These are phyloP conservation scores for Rhizoclosmatium globosum DNA, from an alignment of 192 early-diverging fungal species.

Conservation along the genomic window DNA sequence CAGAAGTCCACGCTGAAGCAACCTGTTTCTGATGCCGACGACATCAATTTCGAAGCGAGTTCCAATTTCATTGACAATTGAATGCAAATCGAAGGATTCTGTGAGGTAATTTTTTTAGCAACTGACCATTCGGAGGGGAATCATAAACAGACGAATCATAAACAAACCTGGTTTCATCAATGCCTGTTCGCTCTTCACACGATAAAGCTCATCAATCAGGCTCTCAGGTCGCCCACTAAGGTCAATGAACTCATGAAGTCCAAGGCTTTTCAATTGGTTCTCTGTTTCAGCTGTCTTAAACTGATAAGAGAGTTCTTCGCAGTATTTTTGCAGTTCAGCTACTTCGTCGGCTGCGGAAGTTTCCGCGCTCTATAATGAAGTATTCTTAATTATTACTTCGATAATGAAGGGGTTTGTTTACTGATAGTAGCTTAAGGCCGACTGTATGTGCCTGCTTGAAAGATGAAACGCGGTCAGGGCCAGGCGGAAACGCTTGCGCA, in stretches of 20 bases:
- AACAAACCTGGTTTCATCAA: slow-evolving; percentile 7
- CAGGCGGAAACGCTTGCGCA: slow-evolving; percentile 64
- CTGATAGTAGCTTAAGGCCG: no score
- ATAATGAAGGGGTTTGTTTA: background rate
- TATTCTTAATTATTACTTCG: background rate
- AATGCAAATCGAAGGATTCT: slow-evolving; percentile 45
- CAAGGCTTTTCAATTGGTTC: slow-evolving; percentile 42
- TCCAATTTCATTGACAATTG: slow-evolving; percentile 51
- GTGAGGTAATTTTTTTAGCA: slow-evolving; percentile 1
- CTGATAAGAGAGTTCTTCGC: background rate
- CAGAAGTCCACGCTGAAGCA: slow-evolving; percentile 39
- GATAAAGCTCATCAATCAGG: slow-evolving; percentile 51
- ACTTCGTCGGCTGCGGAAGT: slow-evolving; percentile 4
- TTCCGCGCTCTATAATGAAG: background rate
- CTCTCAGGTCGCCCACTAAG: slow-evolving; percentile 40
- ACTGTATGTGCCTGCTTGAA: slow-evolving; percentile 61
- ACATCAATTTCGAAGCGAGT: slow-evolving; percentile 49
- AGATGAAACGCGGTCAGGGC: slow-evolving; percentile 66
- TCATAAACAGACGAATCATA: background rate
- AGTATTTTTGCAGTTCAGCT: slow-evolving; percentile 7
- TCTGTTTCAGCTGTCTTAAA: slow-evolving; percentile 53
- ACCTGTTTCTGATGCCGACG: slow-evolving; percentile 38
- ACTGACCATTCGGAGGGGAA: no score
- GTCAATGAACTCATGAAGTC: slow-evolving; percentile 37
- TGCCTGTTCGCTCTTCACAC: slow-evolving; percentile 42